A percentile compares a stretch with the other conserved stretches of the same genome.
Conservation (phyloP, 1,139 yeast genomes). For the Kodamaea derodonti region DNA sequence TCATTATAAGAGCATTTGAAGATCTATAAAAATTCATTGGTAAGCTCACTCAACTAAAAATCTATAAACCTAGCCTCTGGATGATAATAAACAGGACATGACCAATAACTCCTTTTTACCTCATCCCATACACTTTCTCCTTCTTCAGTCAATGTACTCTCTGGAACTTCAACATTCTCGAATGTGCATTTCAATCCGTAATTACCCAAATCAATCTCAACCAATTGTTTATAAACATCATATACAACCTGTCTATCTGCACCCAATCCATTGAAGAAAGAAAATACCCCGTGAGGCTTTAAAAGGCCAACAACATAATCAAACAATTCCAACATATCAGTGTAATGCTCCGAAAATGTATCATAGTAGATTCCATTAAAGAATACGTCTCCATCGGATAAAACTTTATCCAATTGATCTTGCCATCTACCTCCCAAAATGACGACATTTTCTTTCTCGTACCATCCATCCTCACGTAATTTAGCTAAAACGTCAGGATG, state of each 20-base stretch:
- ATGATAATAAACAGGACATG: slow-evolving; percentile 62
- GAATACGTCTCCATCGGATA: slow-evolving; percentile 60
- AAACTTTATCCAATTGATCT: slow-evolving; percentile 61
- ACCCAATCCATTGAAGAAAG: slow-evolving; percentile 94
- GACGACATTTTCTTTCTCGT: slow-evolving; percentile 64
- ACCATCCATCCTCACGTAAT: slow-evolving; percentile 79
- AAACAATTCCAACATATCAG: slow-evolving; percentile 81
- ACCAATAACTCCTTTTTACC: slow-evolving; percentile 71
- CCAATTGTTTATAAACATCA: slow-evolving; percentile 83
- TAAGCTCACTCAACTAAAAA: no score
- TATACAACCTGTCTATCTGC: slow-evolving; percentile 88
- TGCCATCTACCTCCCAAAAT: slow-evolving; percentile 91
- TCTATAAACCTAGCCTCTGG: slow-evolving; percentile 54
- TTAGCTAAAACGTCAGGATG: slow-evolving; percentile 85
- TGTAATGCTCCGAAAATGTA: slow-evolving; percentile 83
- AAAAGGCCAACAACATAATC: slow-evolving; percentile 79
- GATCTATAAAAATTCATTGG: no score
- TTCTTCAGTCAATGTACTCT: slow-evolving; percentile 17
- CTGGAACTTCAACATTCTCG: slow-evolving; percentile 41
- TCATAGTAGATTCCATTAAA: slow-evolving; percentile 93
- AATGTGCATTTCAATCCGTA: slow-evolving; percentile 69
- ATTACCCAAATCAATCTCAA: slow-evolving; percentile 71
- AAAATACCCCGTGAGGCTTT: slow-evolving; percentile 76
- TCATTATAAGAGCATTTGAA: no score
- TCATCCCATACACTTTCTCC: slow-evolving; percentile 62